phyloP scores from a whole-genome alignment of 1,284 basidiomycete genomes.

The Malassezia furfur region DNA sequence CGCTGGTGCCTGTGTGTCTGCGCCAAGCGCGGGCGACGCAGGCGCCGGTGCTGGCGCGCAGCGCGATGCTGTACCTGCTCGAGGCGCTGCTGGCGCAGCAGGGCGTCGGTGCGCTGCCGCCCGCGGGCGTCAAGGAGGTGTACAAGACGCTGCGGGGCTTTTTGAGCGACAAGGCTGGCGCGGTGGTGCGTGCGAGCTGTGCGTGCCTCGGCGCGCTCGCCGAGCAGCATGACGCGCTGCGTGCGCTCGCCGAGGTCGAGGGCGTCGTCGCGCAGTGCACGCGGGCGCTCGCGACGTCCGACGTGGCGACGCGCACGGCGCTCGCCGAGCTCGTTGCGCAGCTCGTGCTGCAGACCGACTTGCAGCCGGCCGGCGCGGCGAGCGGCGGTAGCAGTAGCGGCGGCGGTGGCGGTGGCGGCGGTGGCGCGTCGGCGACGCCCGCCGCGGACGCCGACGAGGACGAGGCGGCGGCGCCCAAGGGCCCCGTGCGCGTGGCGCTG shows the following conservation, averaged over 20 bases:
- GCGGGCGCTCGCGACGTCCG: constrained; percentile 65
- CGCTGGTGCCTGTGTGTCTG: constrained; percentile 1
- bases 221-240: constrained; percentile 1
- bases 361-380: constrained; percentile 25
- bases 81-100: constrained; percentile 65
- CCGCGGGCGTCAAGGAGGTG: constrained; percentile 62
- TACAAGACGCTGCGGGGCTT: constrained; percentile 69
- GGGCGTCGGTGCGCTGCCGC: constrained; percentile 54
- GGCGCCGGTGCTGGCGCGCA: constrained; percentile 57
- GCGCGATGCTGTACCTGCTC: constrained; percentile 68
- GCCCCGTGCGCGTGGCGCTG: constrained; percentile 56
- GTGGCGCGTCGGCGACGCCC: constrained; percentile 1
- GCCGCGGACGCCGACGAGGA: constrained; percentile 52
- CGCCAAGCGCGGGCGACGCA: constrained; percentile 24
- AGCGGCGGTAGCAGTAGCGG: constrained; percentile 29
- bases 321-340: constrained; percentile 72
- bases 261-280: constrained; percentile 60
- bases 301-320: constrained; percentile 71
- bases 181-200: constrained; percentile 74
- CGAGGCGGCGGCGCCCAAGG: constrained; percentile 52
- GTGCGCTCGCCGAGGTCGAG: constrained; percentile 63
- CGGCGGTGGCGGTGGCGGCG: no score
- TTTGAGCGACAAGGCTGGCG: constrained; percentile 71
- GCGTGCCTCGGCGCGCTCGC: constrained; percentile 47
- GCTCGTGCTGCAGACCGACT: constrained; percentile 71